A percentile compares a stretch with the other conserved stretches of the same genome.
Conservation (phyloP, 805 yeast species). For the Metschnikowia bowlesiae region DNA sequence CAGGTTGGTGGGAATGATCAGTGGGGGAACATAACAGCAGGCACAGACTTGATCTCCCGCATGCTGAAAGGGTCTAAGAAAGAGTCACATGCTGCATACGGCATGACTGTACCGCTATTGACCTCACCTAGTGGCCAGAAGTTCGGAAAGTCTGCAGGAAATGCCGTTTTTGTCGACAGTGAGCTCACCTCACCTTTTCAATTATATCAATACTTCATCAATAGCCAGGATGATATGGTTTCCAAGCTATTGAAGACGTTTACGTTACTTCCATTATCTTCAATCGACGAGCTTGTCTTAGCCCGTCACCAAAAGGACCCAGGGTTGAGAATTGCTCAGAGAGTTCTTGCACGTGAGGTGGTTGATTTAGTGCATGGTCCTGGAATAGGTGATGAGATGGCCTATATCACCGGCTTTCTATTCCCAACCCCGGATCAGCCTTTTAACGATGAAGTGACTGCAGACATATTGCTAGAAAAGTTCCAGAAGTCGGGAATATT, state of each 20-base stretch:
- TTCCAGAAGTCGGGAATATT: conserved; percentile 59
- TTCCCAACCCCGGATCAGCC: conserved; percentile 56
- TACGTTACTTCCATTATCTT: conserved; percentile 66
- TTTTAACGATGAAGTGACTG: conserved; percentile 41
- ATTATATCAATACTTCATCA: conserved; percentile 80
- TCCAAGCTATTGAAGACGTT: conserved; percentile 65
- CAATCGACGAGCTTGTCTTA: conserved; percentile 50
- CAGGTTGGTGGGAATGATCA: conserved; percentile 98
- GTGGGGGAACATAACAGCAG: conserved; percentile 98
- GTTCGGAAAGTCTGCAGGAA: conserved; percentile 96
- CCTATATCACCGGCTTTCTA: conserved; percentile 59
- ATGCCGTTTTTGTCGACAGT: conserved; percentile 83
- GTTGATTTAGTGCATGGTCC: conserved; percentile 84
- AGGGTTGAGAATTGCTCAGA: conserved; percentile 68
- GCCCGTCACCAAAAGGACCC: conserved; percentile 53
- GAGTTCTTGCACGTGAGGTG: conserved; percentile 74
- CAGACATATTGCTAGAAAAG: conserved; percentile 49
- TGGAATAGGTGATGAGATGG: conserved; percentile 67
- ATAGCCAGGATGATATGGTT: conserved; percentile 73
- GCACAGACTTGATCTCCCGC: conserved; percentile 78
- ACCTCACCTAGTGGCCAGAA: conserved; percentile 88
- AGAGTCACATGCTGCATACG: conserved; percentile 35
- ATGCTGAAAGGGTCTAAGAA: conserved; percentile 25
- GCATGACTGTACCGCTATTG: conserved; percentile 84
- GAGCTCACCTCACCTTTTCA: conserved; percentile 74